These are phyloP conservation scores for Serendipita sp. DNA, from an alignment of 768 basidiomycete species.

Conservation along the genomic window DNA sequence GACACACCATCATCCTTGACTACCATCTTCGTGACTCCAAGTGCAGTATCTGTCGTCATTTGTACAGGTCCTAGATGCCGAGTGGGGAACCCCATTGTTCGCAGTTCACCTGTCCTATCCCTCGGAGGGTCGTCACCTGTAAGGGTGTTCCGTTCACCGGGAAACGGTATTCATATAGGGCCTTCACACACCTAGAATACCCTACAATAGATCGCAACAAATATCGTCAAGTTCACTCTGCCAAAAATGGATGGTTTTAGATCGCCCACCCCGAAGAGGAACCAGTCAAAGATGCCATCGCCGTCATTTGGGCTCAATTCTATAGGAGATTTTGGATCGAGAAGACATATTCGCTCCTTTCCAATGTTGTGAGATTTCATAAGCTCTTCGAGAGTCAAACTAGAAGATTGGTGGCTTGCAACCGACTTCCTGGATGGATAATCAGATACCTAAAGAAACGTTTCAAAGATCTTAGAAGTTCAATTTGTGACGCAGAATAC, in stretches of 20 bases:
- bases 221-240: background rate
- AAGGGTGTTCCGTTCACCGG: slow-evolving; percentile 27
- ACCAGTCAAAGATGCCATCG: slow-evolving; percentile 61
- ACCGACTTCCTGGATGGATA: too few relatives aligned
- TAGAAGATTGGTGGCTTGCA: slow-evolving; percentile 14
- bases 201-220: slow-evolving; percentile 21
- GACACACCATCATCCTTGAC: slow-evolving; percentile 49
- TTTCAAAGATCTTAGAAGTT: too few relatives aligned
- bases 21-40: slow-evolving; percentile 77
- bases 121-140: slow-evolving; percentile 93
- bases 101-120: slow-evolving; percentile 80
- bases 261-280: slow-evolving; percentile 67
- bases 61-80: slow-evolving; percentile 77
- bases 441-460: too few relatives aligned
- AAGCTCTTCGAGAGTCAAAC: slow-evolving; percentile 37
- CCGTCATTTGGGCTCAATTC: slow-evolving; percentile 63
- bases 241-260: background rate
- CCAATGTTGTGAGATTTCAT: slow-evolving; percentile 28
- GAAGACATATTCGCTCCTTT: slow-evolving; percentile 59
- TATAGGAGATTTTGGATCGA: slow-evolving; percentile 77
- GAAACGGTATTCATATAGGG: background rate
- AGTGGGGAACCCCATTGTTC: slow-evolving; percentile 69
- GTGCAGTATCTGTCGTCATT: slow-evolving; percentile 97
- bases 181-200: slow-evolving; percentile 36
- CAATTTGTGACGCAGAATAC: background rate